Evolutionary conservation across 805 yeast genomes (phyloP).

Genomic region (Hemisphaericaspora nanyangensis): DNA sequence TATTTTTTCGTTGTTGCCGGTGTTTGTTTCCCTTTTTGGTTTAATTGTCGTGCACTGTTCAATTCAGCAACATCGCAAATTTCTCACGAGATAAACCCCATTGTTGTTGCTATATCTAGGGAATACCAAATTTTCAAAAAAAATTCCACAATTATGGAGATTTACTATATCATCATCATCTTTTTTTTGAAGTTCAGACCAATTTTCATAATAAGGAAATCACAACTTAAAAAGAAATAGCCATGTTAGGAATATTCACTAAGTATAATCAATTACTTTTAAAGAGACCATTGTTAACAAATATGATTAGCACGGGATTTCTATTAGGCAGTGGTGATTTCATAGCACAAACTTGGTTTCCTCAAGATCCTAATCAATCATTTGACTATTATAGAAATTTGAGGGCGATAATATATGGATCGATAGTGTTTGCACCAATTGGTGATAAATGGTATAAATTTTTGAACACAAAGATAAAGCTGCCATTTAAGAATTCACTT

Average conservation of each 20-base stretch:
- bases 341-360: constrained; percentile 60
- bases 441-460: constrained; percentile 68
- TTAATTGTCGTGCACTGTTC: too few species aligned
- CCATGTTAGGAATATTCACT: constrained; percentile 2
- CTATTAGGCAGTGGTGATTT: constrained; percentile 74
- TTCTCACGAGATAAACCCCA: too few species aligned
- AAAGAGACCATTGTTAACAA: constrained; percentile 42
- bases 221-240: background rate
- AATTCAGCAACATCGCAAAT: too few species aligned
- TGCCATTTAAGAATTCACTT: constrained; percentile 24
- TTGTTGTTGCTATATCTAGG: too few species aligned
- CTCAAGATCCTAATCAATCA: constrained; percentile 15
- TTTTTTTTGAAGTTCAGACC: too few species aligned
- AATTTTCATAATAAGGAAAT: too few species aligned
- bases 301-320: constrained; percentile 46
- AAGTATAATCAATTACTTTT: constrained; percentile 20
- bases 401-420: constrained; percentile 69
- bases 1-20: too few species aligned
- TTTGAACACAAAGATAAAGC: constrained; percentile 36
- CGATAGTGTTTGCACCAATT: constrained; percentile 69
- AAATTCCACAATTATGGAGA: too few species aligned
- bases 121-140: too few species aligned
- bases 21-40: too few species aligned
- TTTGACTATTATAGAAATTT: constrained; percentile 56
- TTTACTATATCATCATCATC: too few species aligned